phyloP scores from a whole-genome alignment of 495 filamentous ascomycete species.

The Podospora australis region DNA sequence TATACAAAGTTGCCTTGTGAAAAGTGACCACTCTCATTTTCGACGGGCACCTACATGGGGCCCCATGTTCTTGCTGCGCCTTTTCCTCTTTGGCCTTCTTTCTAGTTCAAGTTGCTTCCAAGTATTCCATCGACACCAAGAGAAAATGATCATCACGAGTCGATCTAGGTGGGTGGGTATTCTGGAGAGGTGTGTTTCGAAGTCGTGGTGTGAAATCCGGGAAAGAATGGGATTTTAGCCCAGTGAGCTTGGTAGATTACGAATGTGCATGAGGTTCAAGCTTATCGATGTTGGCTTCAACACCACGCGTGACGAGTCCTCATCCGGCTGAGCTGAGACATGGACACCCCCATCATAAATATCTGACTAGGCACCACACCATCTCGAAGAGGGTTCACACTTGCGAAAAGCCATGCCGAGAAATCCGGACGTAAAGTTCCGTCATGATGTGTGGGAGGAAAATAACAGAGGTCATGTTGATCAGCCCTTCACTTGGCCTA shows the following conservation, averaged over 20 bases:
- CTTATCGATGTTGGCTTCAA: constrained; percentile 1
- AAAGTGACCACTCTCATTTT: constrained; percentile 1
- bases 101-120: neutral
- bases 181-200: neutral
- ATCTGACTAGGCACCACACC: constrained; percentile 7
- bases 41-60: neutral
- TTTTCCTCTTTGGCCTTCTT: neutral
- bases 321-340: constrained; percentile 13
- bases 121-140: neutral
- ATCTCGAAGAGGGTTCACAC: neutral
- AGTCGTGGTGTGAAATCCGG: constrained; percentile 1
- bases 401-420: neutral
- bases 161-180: constrained; percentile 1
- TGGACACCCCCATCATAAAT: neutral
- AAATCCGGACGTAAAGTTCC: neutral
- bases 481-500: neutral
- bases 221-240: neutral
- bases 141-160: neutral
- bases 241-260: neutral
- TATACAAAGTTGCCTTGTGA: constrained; percentile 18
- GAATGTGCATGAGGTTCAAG: neutral
- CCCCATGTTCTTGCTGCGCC: constrained; percentile 2
- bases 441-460: neutral
- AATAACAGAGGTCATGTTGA: neutral
- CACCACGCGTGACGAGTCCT: constrained; percentile 12